phyloP scores from a whole-genome alignment of 305 asterid genomes.

The Lippia alba region DNA sequence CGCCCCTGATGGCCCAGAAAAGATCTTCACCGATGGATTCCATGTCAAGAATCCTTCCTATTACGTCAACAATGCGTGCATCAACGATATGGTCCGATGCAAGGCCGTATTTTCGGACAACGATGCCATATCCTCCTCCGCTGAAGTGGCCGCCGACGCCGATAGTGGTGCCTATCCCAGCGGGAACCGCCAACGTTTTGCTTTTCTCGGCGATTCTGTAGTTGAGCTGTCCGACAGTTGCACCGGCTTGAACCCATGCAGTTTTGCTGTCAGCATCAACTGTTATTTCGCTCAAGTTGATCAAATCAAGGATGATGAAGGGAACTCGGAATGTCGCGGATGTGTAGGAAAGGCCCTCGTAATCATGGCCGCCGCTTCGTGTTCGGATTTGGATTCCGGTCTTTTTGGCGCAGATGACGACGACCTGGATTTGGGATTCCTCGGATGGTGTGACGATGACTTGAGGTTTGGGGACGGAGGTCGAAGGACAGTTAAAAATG shows the following conservation, averaged over 20 bases:
- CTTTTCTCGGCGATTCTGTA: slow-evolving; percentile 20
- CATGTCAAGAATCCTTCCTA: slow-evolving; percentile 40
- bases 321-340: neutral
- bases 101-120: slow-evolving; percentile 45
- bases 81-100: slow-evolving; percentile 45
- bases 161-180: neutral
- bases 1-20: slow-evolving; percentile 52
- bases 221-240: slow-evolving; percentile 24
- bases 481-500: neutral
- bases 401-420: slow-evolving; percentile 17
- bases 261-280: slow-evolving; percentile 3
- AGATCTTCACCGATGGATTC: slow-evolving; percentile 49
- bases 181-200: slow-evolving; percentile 8
- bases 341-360: slow-evolving; percentile 31
- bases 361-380: slow-evolving; percentile 37
- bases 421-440: slow-evolving; percentile 16
- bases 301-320: slow-evolving; percentile 26
- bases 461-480: slow-evolving; percentile 14
- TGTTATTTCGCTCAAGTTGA: slow-evolving; percentile 21
- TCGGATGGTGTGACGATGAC: slow-evolving; percentile 22
- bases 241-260: slow-evolving; percentile 28
- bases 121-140: neutral
- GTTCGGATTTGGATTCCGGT: slow-evolving; percentile 16
- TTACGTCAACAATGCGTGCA: slow-evolving; percentile 35
- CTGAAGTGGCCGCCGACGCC: neutral